These are phyloP conservation scores for Pulveroboletus sp. DNA, from an alignment of 768 basidiomycete genomes.

Conservation along the genomic window DNA sequence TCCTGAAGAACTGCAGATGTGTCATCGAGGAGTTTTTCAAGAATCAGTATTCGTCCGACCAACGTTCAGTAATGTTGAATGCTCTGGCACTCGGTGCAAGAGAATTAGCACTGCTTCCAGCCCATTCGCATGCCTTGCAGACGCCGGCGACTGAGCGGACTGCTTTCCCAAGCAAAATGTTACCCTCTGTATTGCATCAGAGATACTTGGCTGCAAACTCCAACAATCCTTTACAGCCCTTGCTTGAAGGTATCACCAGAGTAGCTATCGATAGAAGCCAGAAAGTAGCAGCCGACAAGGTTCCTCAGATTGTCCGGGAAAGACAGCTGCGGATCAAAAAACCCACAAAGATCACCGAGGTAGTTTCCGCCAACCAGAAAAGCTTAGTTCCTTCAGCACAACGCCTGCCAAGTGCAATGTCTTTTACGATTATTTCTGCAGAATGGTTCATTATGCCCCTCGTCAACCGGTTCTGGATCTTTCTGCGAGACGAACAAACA, in stretches of 20 bases:
- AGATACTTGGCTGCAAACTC: slow-evolving; percentile 54
- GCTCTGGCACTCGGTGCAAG: slow-evolving; percentile 83
- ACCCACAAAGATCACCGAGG: slow-evolving; percentile 45
- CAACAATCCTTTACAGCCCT: slow-evolving; percentile 43
- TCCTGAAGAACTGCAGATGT: slow-evolving; percentile 43
- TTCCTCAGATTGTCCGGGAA: slow-evolving; percentile 67
- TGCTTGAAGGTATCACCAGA: slow-evolving; percentile 63
- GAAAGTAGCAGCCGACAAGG: slow-evolving; percentile 49
- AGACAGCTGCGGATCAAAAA: slow-evolving; percentile 66
- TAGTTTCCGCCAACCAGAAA: slow-evolving; percentile 21
- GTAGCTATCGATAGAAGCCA: slow-evolving; percentile 61
- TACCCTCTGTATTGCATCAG: slow-evolving; percentile 70
- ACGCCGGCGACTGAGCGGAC: slow-evolving; percentile 35
- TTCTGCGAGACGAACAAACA: slow-evolving; percentile 80
- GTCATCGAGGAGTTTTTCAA: slow-evolving; percentile 93
- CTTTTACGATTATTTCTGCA: slow-evolving; percentile 73
- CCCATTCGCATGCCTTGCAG: slow-evolving; percentile 25
- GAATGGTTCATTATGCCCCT: slow-evolving; percentile 89
- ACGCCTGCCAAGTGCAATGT: slow-evolving; percentile 16
- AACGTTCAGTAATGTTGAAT: slow-evolving; percentile 83
- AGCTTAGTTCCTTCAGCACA: slow-evolving; percentile 12
- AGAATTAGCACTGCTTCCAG: slow-evolving; percentile 63
- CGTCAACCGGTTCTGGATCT: slow-evolving; percentile 93
- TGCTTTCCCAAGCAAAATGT: slow-evolving; percentile 77
- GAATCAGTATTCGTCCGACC: slow-evolving; percentile 85